Evolutionary conservation across 441 rosid species (phyloP).

Genomic region (Aquilaria agallochum): DNA sequence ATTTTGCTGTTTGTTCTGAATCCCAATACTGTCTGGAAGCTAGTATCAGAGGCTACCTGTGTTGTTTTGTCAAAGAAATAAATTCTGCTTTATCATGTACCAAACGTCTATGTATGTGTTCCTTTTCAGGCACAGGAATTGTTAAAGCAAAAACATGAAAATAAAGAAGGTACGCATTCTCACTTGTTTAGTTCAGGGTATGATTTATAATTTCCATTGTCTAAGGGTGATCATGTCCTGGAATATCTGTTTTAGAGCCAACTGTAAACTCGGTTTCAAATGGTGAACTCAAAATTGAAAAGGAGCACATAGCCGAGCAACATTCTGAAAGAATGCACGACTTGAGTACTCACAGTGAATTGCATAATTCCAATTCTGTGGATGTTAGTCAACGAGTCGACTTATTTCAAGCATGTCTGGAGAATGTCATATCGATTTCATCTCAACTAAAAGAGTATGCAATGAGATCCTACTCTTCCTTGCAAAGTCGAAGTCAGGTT

Average conservation of each 20-base stretch:
- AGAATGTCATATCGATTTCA: constrained; percentile 15
- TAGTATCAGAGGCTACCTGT: no score
- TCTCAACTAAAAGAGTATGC: constrained; percentile 32
- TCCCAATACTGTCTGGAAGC: no score
- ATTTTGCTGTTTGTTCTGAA: constrained; percentile 2
- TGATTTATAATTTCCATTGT: not conserved
- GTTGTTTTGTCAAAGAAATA: no score
- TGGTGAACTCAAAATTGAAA: constrained; percentile 19
- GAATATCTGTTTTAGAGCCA: constrained; percentile 21
- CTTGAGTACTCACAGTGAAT: constrained; percentile 19
- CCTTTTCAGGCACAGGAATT: constrained; percentile 66
- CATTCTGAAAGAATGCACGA: constrained; percentile 30
- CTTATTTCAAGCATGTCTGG: constrained; percentile 28
- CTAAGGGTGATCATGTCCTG: not conserved
- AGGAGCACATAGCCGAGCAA: constrained; percentile 19
- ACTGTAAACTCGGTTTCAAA: constrained; percentile 24
- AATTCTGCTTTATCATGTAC: no score
- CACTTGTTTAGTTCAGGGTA: constrained; percentile 1
- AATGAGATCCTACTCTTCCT: constrained; percentile 34
- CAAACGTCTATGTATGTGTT: not conserved
- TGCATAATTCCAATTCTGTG: constrained; percentile 23
- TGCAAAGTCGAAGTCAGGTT: constrained; percentile 53
- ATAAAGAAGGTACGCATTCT: constrained; percentile 40
- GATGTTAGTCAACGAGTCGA: constrained; percentile 20
- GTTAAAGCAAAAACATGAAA: constrained; percentile 68